These are phyloP conservation scores for Fusarium sp. DNA, from an alignment of 2,329 filamentous ascomycete species.

Conservation along the genomic window DNA sequence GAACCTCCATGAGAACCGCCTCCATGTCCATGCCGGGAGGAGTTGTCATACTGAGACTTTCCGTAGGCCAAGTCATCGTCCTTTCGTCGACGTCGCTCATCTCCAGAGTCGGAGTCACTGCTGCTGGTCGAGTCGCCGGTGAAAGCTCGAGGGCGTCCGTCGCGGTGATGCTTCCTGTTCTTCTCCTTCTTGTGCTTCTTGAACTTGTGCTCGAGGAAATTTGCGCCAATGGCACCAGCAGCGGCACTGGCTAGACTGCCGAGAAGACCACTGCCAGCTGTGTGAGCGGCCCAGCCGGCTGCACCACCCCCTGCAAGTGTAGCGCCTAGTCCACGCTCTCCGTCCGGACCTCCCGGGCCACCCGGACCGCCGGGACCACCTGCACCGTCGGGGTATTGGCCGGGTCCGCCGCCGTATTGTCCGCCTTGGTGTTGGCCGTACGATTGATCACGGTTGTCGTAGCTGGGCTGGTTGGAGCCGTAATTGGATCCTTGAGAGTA, in stretches of 20 bases:
- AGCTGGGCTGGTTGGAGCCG: conserved; percentile 27
- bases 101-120: conserved; percentile 40
- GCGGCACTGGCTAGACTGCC: conserved; percentile 60
- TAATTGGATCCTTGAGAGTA: conserved; percentile 32
- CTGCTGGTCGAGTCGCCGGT: conserved; percentile 40
- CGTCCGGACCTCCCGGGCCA: conserved; percentile 39
- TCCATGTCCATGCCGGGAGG: not conserved
- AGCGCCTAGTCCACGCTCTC: conserved; percentile 63
- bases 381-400: conserved; percentile 20
- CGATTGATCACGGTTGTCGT: conserved; percentile 26
- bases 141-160: conserved; percentile 32
- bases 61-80: conserved; percentile 27
- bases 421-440: conserved; percentile 34
- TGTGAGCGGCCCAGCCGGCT: conserved; percentile 61
- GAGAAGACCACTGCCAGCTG: conserved; percentile 60
- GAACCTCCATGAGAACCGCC: not conserved
- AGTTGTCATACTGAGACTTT: conserved; percentile 16
- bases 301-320: conserved; percentile 60
- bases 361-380: conserved; percentile 12
- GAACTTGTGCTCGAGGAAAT: conserved; percentile 55
- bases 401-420: conserved; percentile 24
- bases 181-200: conserved; percentile 46
- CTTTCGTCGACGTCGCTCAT: conserved; percentile 29
- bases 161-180: conserved; percentile 40
- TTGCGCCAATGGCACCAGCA: conserved; percentile 61